These are phyloP conservation scores for Wickerhamiella alocasiicola DNA, from an alignment of 805 yeast species.

Conservation along the genomic window DNA sequence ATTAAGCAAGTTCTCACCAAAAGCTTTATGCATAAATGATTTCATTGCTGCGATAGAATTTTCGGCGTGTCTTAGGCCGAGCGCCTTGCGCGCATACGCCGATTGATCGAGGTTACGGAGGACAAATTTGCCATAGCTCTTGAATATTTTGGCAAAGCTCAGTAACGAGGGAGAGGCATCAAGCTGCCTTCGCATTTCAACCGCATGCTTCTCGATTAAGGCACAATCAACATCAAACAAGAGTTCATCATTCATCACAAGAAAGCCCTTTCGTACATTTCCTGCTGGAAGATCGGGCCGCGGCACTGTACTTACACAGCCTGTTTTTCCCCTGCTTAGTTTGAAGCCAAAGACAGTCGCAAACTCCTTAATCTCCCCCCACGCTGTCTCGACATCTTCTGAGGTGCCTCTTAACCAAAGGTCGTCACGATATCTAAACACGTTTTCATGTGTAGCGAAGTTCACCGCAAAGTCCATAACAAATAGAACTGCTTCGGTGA, in stretches of 20 bases:
- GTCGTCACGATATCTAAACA: constrained; percentile 4
- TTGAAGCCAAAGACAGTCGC: neutral
- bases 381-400: neutral
- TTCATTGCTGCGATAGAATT: neutral
- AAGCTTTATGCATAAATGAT: neutral
- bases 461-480: constrained; percentile 6
- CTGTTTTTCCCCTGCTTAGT: constrained; percentile 7
- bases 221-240: neutral
- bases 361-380: constrained; percentile 2
- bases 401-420: constrained; percentile 2
- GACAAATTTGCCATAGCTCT: neutral
- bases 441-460: neutral
- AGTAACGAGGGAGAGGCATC: neutral
- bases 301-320: neutral
- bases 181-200: constrained; percentile 6
- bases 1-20: neutral
- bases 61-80: neutral
- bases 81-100: neutral
- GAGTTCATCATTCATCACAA: neutral
- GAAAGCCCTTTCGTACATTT: neutral
- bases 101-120: neutral
- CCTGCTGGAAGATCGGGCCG: neutral
- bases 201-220: neutral
- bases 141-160: constrained; percentile 1
- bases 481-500: constrained; percentile 2